A percentile compares a stretch with the other conserved stretches of the same genome.
Conservation (phyloP, 805 yeast species). For the Spathaspora girioi region DNA sequence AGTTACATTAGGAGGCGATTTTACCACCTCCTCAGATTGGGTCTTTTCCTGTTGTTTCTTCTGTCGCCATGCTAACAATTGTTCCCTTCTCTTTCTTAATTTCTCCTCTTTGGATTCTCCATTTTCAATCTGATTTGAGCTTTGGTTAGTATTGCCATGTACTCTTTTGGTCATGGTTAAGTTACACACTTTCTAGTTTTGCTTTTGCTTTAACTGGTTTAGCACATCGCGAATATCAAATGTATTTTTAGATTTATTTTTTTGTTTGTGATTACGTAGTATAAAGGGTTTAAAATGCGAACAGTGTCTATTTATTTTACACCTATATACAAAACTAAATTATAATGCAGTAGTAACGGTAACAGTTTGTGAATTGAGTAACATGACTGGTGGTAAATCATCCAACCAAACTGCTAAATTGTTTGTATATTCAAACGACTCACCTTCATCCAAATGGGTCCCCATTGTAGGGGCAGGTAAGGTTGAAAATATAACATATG, state of each 20-base stretch:
- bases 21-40: slow-evolving; percentile 7
- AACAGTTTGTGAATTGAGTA: slow-evolving; percentile 88
- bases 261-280: background rate
- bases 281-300: background rate
- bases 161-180: background rate
- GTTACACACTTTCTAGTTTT: background rate
- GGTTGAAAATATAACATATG: slow-evolving; percentile 83
- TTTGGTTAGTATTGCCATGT: slow-evolving; percentile 8
- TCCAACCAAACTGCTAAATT: slow-evolving; percentile 78
- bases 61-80: slow-evolving; percentile 57
- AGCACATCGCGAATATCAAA: background rate
- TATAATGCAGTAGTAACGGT: slow-evolving; percentile 88
- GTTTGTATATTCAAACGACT: slow-evolving; percentile 70
- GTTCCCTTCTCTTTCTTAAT: slow-evolving; percentile 44
- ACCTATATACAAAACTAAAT: background rate
- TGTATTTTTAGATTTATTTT: background rate
- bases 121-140: slow-evolving; percentile 12
- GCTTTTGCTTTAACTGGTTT: background rate
- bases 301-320: no score
- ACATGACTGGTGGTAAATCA: slow-evolving; percentile 75
- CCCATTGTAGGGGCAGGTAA: slow-evolving; percentile 86
- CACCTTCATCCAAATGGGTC: slow-evolving; percentile 66
- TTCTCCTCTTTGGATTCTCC: slow-evolving; percentile 27
- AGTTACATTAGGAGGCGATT: background rate
- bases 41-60: slow-evolving; percentile 41